Evolutionary conservation across 345 rosid genomes (phyloP), one percentile per base, ranked within the genome.

Genomic region (Pistacia vera): DNA sequence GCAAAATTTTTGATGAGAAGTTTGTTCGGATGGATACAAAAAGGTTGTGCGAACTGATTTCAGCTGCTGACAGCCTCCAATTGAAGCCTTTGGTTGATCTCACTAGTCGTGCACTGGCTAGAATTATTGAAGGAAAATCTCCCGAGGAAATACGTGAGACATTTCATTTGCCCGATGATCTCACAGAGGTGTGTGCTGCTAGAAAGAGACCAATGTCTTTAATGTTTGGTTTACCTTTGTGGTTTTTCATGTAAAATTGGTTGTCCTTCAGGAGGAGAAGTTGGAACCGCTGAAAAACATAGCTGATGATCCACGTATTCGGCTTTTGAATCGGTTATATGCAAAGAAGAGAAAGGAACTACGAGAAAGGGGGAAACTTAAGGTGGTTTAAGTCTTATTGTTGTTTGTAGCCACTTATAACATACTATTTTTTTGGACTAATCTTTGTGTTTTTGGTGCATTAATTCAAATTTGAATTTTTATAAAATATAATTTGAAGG

Each of bases 21-120:
- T 90, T 88, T 70, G 82, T 89, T 70, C 82, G 92, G 58, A 89
- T 90, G 92, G 91, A 87, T 71, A 90, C 91, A 35, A 83, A 85
- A 68, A 90, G 84, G 78, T 77, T 90, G 41, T 89, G 95, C n/a
- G 95, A 90, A 63, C 80, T 90, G 86, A 90, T 90, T 79, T 90
- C 94, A 68, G 94, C 94, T 28, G 94, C 92, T 44, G 88, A 90
- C 75, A 90, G 92, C 82, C 92, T 90, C 67, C 90, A 91, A 77
- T 75, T 91, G 70, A 87, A 88, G 83, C 91, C 94, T 72, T 76
- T 90, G 77, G 94, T 90, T 81, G 94, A 90, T 85, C 88, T 90
- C 14, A 90, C 92, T 22, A 88, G 94, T 57, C 90, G 91, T 67
- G 91, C 94, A n/a, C 90, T 90, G 81, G 91, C 92, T 56, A 83